Evolutionary conservation across 345 rosid species (phyloP), one percentile per base, ranked within the genome.

Genomic region (Noccaea bulbosa): DNA sequence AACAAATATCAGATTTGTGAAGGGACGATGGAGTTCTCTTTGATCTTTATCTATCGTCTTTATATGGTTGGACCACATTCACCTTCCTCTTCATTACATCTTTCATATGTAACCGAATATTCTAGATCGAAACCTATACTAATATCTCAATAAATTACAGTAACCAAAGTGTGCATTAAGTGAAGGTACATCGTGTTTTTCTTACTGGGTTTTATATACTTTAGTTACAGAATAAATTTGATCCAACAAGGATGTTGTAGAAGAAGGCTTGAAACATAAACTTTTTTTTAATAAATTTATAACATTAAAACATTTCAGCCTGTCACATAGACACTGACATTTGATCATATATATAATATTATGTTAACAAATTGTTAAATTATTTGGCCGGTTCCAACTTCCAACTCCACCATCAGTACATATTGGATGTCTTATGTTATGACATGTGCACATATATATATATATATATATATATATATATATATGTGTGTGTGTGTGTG

Each of bases 51-150:
- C 46, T n/a, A 57, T 66, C 67, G 61, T 66, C 77, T 73, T 73
- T 73, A 58, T 73, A 48, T 73, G 48, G 17, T 49, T 73, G 77
- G 77, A 58, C 72, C 77, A 73, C 62, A 37, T 5, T 50, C 72
- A 47, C 51, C 54, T 11, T 50, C 72, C 54, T 48, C 50, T 66
- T 73, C 72, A 40, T 73, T 49, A 57, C 54, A 39, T 57, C 32
- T 49, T 58, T 57, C 61, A 57, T 73, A 12, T 65, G 32, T 73
- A 40, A 40, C 54, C n/a, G 3, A 58, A 47, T 58, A 50, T 72
- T 63, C 30, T 47, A 64, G 2, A 14, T 45, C 62, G 22, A 39
- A 50, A 62, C 58, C 12, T 40, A 6, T 45, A 53, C 8, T 41
- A 12, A 35, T 34, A 30, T 53, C 43, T 17, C 52, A 53, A 4